Evolutionary conservation across 345 rosid genomes (phyloP).

Genomic region (Sisymbrium altissimum): DNA sequence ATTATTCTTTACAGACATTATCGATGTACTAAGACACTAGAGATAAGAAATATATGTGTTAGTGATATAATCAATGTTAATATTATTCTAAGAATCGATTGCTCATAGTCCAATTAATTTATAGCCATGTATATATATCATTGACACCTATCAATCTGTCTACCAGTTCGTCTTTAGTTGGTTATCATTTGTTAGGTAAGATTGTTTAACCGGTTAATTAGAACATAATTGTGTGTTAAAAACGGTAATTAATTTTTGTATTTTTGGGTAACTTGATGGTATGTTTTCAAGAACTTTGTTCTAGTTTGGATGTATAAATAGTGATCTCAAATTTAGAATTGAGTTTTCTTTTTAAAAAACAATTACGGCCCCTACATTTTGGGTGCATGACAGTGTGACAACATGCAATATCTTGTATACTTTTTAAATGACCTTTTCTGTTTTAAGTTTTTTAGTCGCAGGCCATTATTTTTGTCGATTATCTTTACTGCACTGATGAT

Average conservation of each 20-base stretch:
- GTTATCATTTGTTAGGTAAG: not conserved
- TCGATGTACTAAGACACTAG: not conserved
- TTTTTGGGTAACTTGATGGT: too few relatives aligned
- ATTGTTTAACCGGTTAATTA: not conserved
- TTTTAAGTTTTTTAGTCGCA: not conserved
- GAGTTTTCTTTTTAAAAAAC: too few relatives aligned
- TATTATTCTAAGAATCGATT: slow-evolving; percentile 16
- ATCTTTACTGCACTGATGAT: not conserved
- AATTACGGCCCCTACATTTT: not conserved
- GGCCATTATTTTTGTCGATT: not conserved
- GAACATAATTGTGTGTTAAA: not conserved
- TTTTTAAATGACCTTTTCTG: not conserved
- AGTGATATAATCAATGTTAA: not conserved
- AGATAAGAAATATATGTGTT: slow-evolving; percentile 8
- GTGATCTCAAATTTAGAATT: too few relatives aligned
- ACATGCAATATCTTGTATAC: not conserved
- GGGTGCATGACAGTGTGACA: not conserved
- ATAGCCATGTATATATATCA: slow-evolving; percentile 12
- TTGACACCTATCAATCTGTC: not conserved
- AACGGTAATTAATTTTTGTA: not conserved
- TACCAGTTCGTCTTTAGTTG: not conserved
- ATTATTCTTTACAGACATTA: slow-evolving; percentile 14
- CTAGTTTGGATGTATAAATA: not conserved
- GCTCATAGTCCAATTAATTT: slow-evolving; percentile 15
- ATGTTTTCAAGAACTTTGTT: not conserved